These are phyloP conservation scores for Calcarisporium arbuscula DNA, from an alignment of 2,329 filamentous ascomycete genomes.

Conservation along the genomic window DNA sequence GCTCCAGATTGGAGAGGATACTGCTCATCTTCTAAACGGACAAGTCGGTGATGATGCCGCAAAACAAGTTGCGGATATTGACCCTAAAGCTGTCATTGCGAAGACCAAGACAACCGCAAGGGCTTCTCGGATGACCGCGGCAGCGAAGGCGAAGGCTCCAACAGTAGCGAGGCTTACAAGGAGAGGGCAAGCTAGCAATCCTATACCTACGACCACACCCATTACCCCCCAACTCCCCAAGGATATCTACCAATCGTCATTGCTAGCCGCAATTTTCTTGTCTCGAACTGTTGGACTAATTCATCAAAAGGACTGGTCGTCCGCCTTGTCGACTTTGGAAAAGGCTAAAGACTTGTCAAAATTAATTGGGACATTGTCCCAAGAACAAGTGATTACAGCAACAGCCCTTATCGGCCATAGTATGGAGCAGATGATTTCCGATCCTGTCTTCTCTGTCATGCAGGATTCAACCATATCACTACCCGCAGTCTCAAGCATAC, in stretches of 20 bases:
- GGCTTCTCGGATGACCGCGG: slow-evolving; percentile 17
- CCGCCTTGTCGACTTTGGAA: slow-evolving; percentile 50
- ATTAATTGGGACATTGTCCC: slow-evolving; percentile 29
- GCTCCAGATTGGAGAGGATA: slow-evolving; percentile 43
- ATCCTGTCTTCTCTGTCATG: slow-evolving; percentile 82
- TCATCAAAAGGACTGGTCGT: slow-evolving; percentile 47
- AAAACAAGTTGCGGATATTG: slow-evolving; percentile 3
- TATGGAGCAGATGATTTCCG: slow-evolving; percentile 64
- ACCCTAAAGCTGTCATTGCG: slow-evolving; percentile 7
- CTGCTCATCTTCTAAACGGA: slow-evolving; percentile 28
- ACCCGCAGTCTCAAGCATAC: slow-evolving; percentile 53
- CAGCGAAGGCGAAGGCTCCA: slow-evolving; percentile 12
- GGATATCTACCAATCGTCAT: slow-evolving; percentile 29
- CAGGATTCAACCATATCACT: slow-evolving; percentile 90
- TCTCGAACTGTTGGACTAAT: slow-evolving; percentile 39
- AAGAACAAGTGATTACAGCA: slow-evolving; percentile 58
- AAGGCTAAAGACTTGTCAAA: slow-evolving; percentile 39
- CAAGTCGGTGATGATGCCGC: slow-evolving; percentile 4
- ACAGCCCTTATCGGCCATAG: slow-evolving; percentile 63
- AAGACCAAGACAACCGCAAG: slow-evolving; percentile 16
- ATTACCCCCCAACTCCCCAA: slow-evolving; percentile 17
- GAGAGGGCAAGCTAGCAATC: slow-evolving; percentile 12
- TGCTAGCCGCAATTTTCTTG: slow-evolving; percentile 28
- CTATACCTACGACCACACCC: slow-evolving; percentile 12
- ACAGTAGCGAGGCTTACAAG: slow-evolving; percentile 9